phyloP scores from a whole-genome alignment of 768 basidiomycete species.

The Trametes cingulata region DNA sequence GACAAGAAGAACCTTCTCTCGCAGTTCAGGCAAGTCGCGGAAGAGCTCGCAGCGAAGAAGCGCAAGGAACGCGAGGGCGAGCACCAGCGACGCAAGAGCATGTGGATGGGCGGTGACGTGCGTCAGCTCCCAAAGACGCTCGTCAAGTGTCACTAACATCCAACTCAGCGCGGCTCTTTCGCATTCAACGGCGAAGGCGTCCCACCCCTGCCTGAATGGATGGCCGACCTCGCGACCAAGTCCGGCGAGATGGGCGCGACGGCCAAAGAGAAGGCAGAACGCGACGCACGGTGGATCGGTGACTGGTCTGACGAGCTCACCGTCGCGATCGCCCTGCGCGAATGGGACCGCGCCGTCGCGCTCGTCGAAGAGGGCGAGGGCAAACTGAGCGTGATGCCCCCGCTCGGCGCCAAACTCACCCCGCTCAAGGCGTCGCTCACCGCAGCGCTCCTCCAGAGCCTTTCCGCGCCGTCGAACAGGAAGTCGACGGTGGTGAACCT shows the following conservation, averaged over 20 bases:
- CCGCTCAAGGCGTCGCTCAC: slow-evolving; percentile 68
- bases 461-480: slow-evolving; percentile 74
- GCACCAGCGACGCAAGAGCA: slow-evolving; percentile 81
- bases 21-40: slow-evolving; percentile 89
- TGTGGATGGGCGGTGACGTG: slow-evolving; percentile 56
- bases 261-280: slow-evolving; percentile 74
- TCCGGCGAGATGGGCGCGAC: slow-evolving; percentile 53
- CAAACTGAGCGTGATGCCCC: slow-evolving; percentile 57
- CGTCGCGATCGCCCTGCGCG: slow-evolving; percentile 84
- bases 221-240: slow-evolving; percentile 64
- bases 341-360: slow-evolving; percentile 86
- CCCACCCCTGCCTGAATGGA: slow-evolving; percentile 74
- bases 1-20: slow-evolving; percentile 87
- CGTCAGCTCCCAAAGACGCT: slow-evolving; percentile 17
- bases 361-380: slow-evolving; percentile 80
- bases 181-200: slow-evolving; percentile 36
- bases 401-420: slow-evolving; percentile 58
- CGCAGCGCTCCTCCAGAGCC: slow-evolving; percentile 65
- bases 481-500: slow-evolving; percentile 74
- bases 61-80: slow-evolving; percentile 94
- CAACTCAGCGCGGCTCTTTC: slow-evolving; percentile 35
- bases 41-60: slow-evolving; percentile 84
- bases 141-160: background rate
- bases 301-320: slow-evolving; percentile 92
- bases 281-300: slow-evolving; percentile 82